Evolutionary conservation across 2,329 filamentous ascomycete genomes (phyloP), one percentile per base, ranked within the genome.

Genomic region (Penicillium sp.): DNA sequence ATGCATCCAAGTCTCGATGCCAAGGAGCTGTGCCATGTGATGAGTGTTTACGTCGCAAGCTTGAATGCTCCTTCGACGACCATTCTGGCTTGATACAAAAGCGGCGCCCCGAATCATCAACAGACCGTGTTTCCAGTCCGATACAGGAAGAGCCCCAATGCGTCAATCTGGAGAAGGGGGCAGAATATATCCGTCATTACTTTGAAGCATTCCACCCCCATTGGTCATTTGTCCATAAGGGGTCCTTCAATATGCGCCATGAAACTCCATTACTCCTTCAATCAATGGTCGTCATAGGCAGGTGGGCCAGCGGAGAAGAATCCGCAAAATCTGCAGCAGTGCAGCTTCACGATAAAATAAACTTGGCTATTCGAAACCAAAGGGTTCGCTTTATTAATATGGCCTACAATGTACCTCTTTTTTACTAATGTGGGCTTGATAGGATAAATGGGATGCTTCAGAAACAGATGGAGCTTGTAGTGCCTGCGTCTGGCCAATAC

Each of bases 211-310:
- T 72, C 19, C 66, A 72, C 23, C 64, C 66, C 0, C 47, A 54
- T 33, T 73, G 71, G 71, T 59, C 69, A 1, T 71, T 73, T n/a
- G 37, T 73, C 9, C 65, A 70, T 39, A 53, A 46, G 51, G 54
- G 31, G 1, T 53, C 68, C 4, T 73, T 73, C 42, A 42, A 60
- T 14, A 19, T 60, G 0, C 37, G 37, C 9, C 44, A 46, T 3
- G 71, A 72, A 51, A 58, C 60, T 0, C 63, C 67, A 0, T 42
- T 73, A 31, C 62, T 73, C n/a, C 27, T 72, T 3, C 65, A 72
- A 23, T 67, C 70, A 13, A 67, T 72, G 55, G 54, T 68, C 1
- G 67, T 60, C 4, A 63, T 72, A 42, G 70, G 67, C 1, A 29
- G 72, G 29, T 71, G 71, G 69, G 49, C 55, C 8, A 63, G 54